phyloP scores from a whole-genome alignment of 768 basidiomycete genomes.

The Strobilomyces dryophilus region DNA sequence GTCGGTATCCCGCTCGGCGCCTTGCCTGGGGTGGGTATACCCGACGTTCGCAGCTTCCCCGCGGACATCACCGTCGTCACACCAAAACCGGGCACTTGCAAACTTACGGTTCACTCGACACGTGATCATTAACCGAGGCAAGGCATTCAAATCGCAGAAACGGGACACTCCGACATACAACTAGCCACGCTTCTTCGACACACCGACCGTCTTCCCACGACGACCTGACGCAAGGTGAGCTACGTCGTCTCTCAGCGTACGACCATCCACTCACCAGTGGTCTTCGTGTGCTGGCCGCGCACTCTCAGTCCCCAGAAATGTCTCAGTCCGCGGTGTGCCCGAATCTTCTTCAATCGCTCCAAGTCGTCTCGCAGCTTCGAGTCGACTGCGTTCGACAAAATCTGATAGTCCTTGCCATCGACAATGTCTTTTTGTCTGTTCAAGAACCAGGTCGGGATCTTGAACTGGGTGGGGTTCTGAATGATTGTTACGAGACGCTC shows the following conservation, averaged over 20 bases:
- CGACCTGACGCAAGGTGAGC: constrained; percentile 52
- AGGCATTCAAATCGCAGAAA: constrained; percentile 6
- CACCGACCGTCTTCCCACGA: constrained; percentile 94
- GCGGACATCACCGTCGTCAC: constrained; percentile 30
- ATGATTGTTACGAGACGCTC: constrained; percentile 99
- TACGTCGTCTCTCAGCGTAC: neutral
- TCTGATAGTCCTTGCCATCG: constrained; percentile 95
- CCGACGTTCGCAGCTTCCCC: constrained; percentile 39
- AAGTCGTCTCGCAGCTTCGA: constrained; percentile 98
- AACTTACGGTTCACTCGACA: constrained; percentile 8
- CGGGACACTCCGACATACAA: neutral
- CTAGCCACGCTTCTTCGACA: constrained; percentile 84
- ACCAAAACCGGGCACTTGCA: neutral
- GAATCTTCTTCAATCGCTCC: constrained; percentile 98
- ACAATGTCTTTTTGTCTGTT: constrained; percentile 99
- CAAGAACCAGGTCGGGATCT: constrained; percentile 98
- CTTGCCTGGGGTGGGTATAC: constrained; percentile 46
- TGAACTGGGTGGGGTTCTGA: constrained; percentile 99
- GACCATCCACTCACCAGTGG: constrained; percentile 62
- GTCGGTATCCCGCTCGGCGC: constrained; percentile 54
- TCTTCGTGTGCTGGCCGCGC: constrained; percentile 99
- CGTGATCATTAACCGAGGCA: constrained; percentile 13
- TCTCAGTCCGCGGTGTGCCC: constrained; percentile 90
- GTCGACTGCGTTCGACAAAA: constrained; percentile 94
- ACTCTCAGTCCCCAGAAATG: constrained; percentile 96